These are phyloP conservation scores for Cercospora sp. DNA, from an alignment of 2,329 filamentous ascomycete species.

Conservation along the genomic window DNA sequence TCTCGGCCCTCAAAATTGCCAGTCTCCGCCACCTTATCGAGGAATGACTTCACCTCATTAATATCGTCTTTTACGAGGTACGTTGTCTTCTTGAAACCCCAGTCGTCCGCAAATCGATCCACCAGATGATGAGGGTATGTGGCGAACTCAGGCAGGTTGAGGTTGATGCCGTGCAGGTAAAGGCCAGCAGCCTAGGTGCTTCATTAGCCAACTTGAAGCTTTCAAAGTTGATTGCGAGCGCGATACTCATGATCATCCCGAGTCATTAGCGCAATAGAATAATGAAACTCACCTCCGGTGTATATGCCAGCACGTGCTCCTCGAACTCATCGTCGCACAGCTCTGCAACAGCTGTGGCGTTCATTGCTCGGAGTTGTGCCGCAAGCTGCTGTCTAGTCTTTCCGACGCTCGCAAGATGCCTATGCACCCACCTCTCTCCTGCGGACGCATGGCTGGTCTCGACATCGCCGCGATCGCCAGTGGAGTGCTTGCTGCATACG, in stretches of 20 bases:
- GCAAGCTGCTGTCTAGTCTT: slow-evolving; percentile 80
- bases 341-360: slow-evolving; percentile 92
- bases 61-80: slow-evolving; percentile 76
- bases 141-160: slow-evolving; percentile 88
- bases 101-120: slow-evolving; percentile 83
- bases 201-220: too few relatives aligned
- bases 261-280: too few relatives aligned
- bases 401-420: slow-evolving; percentile 73
- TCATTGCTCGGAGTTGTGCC: slow-evolving; percentile 70
- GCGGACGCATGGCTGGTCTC: slow-evolving; percentile 78
- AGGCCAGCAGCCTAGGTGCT: too few relatives aligned
- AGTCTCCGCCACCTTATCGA: slow-evolving; percentile 82
- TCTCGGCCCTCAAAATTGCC: slow-evolving; percentile 88
- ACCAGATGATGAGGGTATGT: slow-evolving; percentile 84
- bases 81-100: slow-evolving; percentile 91
- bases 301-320: slow-evolving; percentile 92
- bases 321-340: slow-evolving; percentile 96
- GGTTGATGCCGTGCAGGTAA: slow-evolving; percentile 93
- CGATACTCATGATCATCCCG: too few relatives aligned
- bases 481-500: slow-evolving; percentile 99
- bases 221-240: too few relatives aligned
- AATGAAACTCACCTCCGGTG: slow-evolving; percentile 59
- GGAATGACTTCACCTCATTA: slow-evolving; percentile 71
- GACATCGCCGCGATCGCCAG: slow-evolving; percentile 71
- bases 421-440: slow-evolving; percentile 79